A percentile compares a stretch with the other conserved stretches of the same genome.
Conservation (phyloP, 768 basidiomycete genomes). For the Kwoniella botswanensis region DNA sequence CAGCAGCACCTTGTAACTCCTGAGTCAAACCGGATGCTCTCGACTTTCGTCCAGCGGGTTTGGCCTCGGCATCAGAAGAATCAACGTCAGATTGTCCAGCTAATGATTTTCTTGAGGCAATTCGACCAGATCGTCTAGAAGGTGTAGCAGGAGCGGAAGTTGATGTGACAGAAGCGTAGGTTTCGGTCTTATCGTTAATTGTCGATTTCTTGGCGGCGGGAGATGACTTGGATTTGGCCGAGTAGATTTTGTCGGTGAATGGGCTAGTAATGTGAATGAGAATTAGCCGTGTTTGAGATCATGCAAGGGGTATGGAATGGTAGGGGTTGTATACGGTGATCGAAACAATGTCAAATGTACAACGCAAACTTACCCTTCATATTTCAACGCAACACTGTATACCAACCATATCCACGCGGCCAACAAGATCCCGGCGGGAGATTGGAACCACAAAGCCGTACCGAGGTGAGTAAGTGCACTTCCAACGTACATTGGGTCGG, state of each 20-base stretch:
- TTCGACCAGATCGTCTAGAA: slow-evolving; percentile 21
- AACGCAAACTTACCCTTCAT: too few species aligned
- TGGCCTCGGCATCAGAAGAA: slow-evolving; percentile 24
- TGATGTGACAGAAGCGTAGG: slow-evolving; percentile 27
- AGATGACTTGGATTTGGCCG: slow-evolving; percentile 40
- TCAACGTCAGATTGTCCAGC: slow-evolving; percentile 13
- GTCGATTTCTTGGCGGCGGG: slow-evolving; percentile 11
- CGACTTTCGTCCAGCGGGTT: slow-evolving; percentile 6
- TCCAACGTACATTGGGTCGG: slow-evolving; percentile 96
- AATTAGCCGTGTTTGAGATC: background rate
- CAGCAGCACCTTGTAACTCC: slow-evolving; percentile 17
- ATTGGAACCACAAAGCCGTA: slow-evolving; percentile 84
- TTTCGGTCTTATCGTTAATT: slow-evolving; percentile 5
- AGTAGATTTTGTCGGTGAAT: slow-evolving; percentile 62
- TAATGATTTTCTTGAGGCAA: slow-evolving; percentile 19
- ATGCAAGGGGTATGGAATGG: background rate
- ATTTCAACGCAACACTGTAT: slow-evolving; percentile 81
- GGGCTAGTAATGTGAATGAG: too few species aligned
- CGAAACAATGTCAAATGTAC: too few species aligned
- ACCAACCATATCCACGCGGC: slow-evolving; percentile 80
- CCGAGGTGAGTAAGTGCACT: slow-evolving; percentile 88
- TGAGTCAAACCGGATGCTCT: slow-evolving; percentile 18
- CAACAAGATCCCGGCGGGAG: slow-evolving; percentile 81
- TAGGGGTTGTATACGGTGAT: too few species aligned
- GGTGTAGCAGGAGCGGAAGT: slow-evolving; percentile 21